These are phyloP conservation scores for Candida multigemmis DNA, from an alignment of 805 yeast species.

Conservation along the genomic window DNA sequence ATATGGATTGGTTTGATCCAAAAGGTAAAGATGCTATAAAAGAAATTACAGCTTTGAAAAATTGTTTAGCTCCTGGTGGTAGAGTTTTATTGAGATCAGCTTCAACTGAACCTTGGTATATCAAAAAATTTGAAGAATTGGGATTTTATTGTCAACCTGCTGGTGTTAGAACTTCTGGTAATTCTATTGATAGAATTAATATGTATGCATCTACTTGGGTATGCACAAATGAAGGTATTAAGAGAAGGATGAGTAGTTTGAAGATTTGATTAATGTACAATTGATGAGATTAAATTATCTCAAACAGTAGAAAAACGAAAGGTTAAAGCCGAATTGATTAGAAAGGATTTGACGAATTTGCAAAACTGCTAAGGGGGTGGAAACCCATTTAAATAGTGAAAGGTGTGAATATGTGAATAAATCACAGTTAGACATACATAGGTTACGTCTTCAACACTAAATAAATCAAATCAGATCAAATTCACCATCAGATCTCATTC, in stretches of 20 bases:
- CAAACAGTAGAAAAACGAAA: too few species aligned
- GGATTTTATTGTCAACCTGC: constrained; percentile 68
- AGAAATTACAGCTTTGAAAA: constrained; percentile 57
- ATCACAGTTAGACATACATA: too few species aligned
- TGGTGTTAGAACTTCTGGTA: constrained; percentile 54
- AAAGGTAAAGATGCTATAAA: constrained; percentile 51
- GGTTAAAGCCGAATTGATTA: too few species aligned
- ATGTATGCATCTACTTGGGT: constrained; percentile 91
- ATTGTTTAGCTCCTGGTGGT: constrained; percentile 59
- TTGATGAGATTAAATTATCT: too few species aligned
- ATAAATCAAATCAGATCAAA: too few species aligned
- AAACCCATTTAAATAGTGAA: too few species aligned
- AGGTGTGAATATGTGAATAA: too few species aligned
- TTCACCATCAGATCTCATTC: too few species aligned
- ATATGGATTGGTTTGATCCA: constrained; percentile 86
- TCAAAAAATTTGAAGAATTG: constrained; percentile 50
- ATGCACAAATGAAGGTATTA: constrained; percentile 41
- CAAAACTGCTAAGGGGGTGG: too few species aligned
- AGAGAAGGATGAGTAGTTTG: constrained; percentile 38
- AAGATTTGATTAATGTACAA: constrained; percentile 10
- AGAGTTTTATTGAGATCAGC: constrained; percentile 74
- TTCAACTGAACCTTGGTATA: constrained; percentile 69
- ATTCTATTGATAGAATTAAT: constrained; percentile 68
- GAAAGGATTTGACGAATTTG: too few species aligned
- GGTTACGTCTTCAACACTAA: too few species aligned